Percentiles rank a stretch among this genome's conserved stretches.
Conservation (phyloP, 306 rosid genomes). For the Quercus suber region DNA sequence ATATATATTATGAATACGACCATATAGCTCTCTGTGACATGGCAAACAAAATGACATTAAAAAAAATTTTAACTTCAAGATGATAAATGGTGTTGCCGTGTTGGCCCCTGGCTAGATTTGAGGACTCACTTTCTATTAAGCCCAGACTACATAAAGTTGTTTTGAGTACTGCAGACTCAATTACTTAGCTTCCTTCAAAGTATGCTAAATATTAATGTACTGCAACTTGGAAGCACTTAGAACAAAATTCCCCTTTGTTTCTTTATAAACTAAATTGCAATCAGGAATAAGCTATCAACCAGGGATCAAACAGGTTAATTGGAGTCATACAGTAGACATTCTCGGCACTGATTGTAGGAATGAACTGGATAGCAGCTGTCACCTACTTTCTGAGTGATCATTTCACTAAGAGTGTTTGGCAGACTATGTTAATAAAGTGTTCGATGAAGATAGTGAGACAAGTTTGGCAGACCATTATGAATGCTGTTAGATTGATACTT, state of each 20-base stretch:
- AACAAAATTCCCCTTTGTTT: not conserved
- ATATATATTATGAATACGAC: not conserved
- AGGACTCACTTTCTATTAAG: not conserved
- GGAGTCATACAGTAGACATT: not conserved
- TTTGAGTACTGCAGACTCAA: not conserved
- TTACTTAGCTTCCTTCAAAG: not conserved
- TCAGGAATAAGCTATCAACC: not conserved
- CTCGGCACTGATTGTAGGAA: not conserved
- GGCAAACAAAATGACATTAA: not conserved
- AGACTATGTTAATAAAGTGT: not conserved
- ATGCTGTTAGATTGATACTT: not conserved
- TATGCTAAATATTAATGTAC: not conserved
- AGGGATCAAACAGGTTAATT: not conserved
- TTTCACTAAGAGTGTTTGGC: not conserved
- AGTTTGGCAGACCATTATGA: not conserved
- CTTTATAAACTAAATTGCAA: not conserved
- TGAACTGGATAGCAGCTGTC: not conserved
- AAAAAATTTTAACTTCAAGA: not conserved
- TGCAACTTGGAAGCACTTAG: not conserved
- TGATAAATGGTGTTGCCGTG: not conserved
- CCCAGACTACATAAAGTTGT: not conserved
- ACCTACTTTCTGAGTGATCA: not conserved
- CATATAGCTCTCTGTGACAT: not conserved
- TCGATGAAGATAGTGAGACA: not conserved
- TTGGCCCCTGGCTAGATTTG: not conserved